These are phyloP conservation scores for Salix viminalis DNA, from an alignment of 345 rosid species.

Conservation along the genomic window DNA sequence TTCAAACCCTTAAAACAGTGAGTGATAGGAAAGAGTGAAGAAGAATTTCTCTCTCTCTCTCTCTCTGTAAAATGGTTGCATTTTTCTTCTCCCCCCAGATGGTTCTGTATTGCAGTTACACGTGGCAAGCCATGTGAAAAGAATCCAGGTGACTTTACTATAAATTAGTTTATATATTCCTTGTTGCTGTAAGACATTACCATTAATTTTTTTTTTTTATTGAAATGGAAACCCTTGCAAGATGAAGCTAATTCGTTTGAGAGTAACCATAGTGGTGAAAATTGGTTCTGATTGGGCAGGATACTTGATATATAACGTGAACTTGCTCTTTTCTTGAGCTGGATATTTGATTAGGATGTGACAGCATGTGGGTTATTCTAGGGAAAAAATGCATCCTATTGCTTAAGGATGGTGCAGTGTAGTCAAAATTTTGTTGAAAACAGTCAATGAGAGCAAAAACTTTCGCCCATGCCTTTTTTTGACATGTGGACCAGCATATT, in stretches of 20 bases:
- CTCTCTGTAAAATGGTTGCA: too few species aligned
- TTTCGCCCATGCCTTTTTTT: neutral
- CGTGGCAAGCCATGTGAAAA: constrained; percentile 99
- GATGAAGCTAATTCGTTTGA: neutral
- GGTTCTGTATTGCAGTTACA: constrained; percentile 84
- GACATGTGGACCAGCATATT: neutral
- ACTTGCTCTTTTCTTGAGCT: neutral
- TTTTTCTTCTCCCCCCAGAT: constrained; percentile 45
- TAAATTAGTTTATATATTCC: neutral
- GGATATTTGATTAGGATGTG: neutral
- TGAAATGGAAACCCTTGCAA: neutral
- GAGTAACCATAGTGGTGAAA: neutral
- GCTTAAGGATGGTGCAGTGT: neutral
- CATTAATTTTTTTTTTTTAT: neutral
- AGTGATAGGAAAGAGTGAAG: neutral
- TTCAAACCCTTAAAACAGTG: neutral
- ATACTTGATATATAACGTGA: neutral
- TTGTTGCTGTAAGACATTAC: neutral
- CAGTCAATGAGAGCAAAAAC: neutral
- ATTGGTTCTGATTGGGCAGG: neutral
- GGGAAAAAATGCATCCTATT: neutral
- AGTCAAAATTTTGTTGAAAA: neutral
- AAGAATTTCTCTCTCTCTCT: neutral
- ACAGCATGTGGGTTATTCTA: neutral
- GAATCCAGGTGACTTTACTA: constrained; percentile 63